Percentiles rank a stretch among this genome's conserved stretches.
Conservation (phyloP, 139 green algal genomes). For the Dunaliella primolecta region DNA sequence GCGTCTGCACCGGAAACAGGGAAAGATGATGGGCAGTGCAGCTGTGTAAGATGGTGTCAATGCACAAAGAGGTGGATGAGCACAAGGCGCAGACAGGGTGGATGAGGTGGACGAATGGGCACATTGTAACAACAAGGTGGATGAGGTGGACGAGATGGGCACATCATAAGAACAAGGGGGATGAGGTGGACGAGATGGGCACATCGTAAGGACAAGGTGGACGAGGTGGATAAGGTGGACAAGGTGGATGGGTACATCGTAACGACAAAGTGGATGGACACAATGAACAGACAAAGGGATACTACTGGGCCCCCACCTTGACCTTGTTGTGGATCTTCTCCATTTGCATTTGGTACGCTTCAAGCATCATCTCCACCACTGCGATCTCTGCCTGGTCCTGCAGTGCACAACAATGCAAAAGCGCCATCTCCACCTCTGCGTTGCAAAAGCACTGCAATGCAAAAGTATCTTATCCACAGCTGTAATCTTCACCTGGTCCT, state of each 20-base stretch:
- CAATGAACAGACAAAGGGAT: too few relatives aligned
- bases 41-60: neutral
- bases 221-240: too few relatives aligned
- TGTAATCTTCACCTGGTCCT: constrained; percentile 18
- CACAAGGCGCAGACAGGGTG: neutral
- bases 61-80: neutral
- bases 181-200: too few relatives aligned
- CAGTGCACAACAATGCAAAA: neutral
- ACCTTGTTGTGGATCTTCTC: constrained; percentile 77
- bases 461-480: constrained; percentile 58
- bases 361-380: constrained; percentile 57
- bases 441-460: too few relatives aligned
- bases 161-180: too few relatives aligned
- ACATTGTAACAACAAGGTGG: neutral
- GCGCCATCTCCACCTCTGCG: too few relatives aligned
- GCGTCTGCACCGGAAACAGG: constrained; percentile 32
- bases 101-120: neutral
- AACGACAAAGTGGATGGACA: too few relatives aligned
- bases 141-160: too few relatives aligned
- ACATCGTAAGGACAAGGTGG: too few relatives aligned
- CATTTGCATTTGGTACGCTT: constrained; percentile 62
- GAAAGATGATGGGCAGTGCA: neutral
- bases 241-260: too few relatives aligned
- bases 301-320: constrained; percentile 26
- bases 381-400: constrained; percentile 24